A percentile compares a stretch with the other conserved stretches of the same genome.
Conservation (phyloP, 2,329 filamentous ascomycete genomes). For the Cercospora beticola region DNA sequence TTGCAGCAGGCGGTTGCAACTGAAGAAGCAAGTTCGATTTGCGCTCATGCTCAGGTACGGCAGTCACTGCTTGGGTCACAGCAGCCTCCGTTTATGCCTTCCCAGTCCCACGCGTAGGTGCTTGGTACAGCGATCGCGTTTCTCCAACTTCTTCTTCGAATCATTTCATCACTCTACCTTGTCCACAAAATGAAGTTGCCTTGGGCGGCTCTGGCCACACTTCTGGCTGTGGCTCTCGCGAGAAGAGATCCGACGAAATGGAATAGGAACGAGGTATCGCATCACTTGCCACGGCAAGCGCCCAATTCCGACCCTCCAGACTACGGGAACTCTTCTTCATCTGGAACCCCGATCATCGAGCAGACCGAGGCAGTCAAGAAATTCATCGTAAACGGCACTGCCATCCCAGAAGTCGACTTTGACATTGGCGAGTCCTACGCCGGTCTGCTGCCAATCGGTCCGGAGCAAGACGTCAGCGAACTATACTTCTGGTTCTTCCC, state of each 20-base stretch:
- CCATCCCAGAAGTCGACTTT: slow-evolving; percentile 38
- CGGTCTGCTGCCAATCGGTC: slow-evolving; percentile 37
- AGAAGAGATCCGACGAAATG: slow-evolving; percentile 1
- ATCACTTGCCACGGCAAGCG: slow-evolving; percentile 1
- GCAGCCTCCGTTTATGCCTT: background rate
- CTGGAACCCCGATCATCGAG: slow-evolving; percentile 38
- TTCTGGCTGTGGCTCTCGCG: background rate
- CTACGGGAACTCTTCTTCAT: background rate
- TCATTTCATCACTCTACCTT: background rate
- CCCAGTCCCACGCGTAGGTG: background rate
- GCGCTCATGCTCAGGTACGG: background rate
- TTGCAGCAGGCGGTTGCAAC: background rate
- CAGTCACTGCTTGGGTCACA: background rate
- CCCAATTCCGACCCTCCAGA: background rate
- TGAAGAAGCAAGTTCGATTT: background rate
- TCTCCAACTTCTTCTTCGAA: background rate
- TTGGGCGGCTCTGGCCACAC: background rate
- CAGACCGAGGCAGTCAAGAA: slow-evolving; percentile 49
- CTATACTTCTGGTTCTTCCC: slow-evolving; percentile 56
- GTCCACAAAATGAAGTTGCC: background rate
- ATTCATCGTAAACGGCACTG: slow-evolving; percentile 35
- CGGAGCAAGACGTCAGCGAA: slow-evolving; percentile 32
- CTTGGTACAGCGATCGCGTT: background rate
- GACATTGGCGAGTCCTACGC: slow-evolving; percentile 40
- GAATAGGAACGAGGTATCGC: background rate